A percentile compares a stretch with the other conserved stretches of the same genome.
These are phyloP conservation scores for Didymella segeticola DNA, from an alignment of 2,329 filamentous ascomycete species.

Conservation along the genomic window DNA sequence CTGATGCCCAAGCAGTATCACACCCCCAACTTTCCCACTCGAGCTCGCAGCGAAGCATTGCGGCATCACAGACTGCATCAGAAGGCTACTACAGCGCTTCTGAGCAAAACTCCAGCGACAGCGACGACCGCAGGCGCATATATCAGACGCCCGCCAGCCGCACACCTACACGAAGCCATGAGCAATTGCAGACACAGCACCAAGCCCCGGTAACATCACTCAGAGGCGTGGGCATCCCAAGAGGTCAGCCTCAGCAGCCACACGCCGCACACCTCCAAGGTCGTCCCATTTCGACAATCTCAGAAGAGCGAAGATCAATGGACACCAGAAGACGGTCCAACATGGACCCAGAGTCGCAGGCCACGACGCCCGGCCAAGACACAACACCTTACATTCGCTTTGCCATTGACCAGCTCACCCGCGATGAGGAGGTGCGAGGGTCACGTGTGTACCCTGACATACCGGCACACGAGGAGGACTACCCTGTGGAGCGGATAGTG, in stretches of 20 bases:
- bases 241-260: constrained; percentile 32
- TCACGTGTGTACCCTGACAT: constrained; percentile 56
- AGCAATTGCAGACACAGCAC: constrained; percentile 39
- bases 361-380: constrained; percentile 71
- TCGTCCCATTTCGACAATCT: constrained; percentile 42
- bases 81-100: constrained; percentile 60
- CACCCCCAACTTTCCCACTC: constrained; percentile 50
- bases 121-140: constrained; percentile 40
- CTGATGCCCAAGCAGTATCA: constrained; percentile 43
- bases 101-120: constrained; percentile 47
- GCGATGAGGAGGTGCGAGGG: constrained; percentile 69
- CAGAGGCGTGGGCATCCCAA: constrained; percentile 41
- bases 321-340: constrained; percentile 26
- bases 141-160: constrained; percentile 47
- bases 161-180: constrained; percentile 48
- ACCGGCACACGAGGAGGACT: constrained; percentile 46
- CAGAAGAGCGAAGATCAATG: constrained; percentile 41
- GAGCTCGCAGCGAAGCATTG: constrained; percentile 55
- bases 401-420: constrained; percentile 85
- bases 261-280: constrained; percentile 23
- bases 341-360: constrained; percentile 45
- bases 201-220: constrained; percentile 42
- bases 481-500: constrained; percentile 60
- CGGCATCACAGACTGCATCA: constrained; percentile 56
- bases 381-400: constrained; percentile 89